Evolutionary conservation across 73 alveolate species (phyloP).

Genomic region (Paramecium sexaurelia): DNA sequence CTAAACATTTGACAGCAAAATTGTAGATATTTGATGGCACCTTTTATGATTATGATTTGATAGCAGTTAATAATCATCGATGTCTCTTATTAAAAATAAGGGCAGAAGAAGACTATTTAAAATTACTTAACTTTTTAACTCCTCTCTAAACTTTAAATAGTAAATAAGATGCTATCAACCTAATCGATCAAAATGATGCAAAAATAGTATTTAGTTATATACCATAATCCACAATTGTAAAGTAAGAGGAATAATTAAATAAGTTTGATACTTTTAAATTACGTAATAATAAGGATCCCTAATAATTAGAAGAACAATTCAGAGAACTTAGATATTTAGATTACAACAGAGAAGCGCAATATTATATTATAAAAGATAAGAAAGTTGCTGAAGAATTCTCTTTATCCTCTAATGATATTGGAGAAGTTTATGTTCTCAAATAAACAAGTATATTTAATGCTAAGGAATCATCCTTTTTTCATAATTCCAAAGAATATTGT

Average conservation of each 20-base stretch:
- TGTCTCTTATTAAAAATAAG: constrained; percentile 14
- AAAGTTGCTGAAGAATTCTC: not conserved
- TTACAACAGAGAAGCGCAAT: constrained; percentile 3
- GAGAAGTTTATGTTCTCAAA: constrained; percentile 18
- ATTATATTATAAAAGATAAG: constrained; percentile 3
- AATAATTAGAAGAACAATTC: constrained; percentile 8
- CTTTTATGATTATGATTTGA: constrained; percentile 8
- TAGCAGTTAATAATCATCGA: constrained; percentile 20
- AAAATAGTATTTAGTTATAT: not conserved
- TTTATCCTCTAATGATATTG: not conserved
- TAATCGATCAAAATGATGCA: constrained; percentile 17
- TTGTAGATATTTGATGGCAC: not conserved
- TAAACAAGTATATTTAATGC: not conserved
- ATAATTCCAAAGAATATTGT: not conserved
- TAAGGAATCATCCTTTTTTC: not conserved
- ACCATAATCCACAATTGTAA: not conserved
- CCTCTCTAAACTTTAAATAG: not conserved
- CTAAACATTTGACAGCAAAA: not conserved
- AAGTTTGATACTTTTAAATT: not conserved
- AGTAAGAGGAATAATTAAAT: not conserved
- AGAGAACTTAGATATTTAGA: constrained; percentile 25
- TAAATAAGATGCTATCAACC: not conserved
- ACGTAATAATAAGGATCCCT: not conserved
- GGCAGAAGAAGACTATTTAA: constrained; percentile 3
- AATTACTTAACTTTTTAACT: not conserved